Evolutionary conservation across 768 basidiomycete species (phyloP).

Genomic region (Podaxis sp.): DNA sequence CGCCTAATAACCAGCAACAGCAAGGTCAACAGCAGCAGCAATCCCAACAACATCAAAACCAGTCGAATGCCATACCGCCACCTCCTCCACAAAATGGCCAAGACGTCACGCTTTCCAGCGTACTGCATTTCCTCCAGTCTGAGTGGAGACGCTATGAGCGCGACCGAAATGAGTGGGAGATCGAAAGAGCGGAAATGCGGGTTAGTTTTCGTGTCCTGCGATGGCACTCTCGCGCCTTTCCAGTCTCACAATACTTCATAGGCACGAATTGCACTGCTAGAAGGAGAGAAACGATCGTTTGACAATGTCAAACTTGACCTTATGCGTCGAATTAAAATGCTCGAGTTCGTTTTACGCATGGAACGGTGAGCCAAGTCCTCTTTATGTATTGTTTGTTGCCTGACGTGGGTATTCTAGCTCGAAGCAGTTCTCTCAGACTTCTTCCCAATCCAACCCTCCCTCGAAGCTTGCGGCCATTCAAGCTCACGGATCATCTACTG

Average conservation of each 20-base stretch:
- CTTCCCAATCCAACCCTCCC: slow-evolving; percentile 58
- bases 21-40: slow-evolving; percentile 65
- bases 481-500: slow-evolving; percentile 44
- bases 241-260: slow-evolving; percentile 32
- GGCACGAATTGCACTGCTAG: slow-evolving; percentile 96
- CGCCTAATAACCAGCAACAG: slow-evolving; percentile 57
- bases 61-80: slow-evolving; percentile 60
- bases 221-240: slow-evolving; percentile 29
- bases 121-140: slow-evolving; percentile 96
- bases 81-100: slow-evolving; percentile 85
- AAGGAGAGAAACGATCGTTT: slow-evolving; percentile 95
- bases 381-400: slow-evolving; percentile 11
- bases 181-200: slow-evolving; percentile 98
- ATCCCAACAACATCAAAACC: slow-evolving; percentile 47
- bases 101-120: slow-evolving; percentile 90
- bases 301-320: slow-evolving; percentile 97
- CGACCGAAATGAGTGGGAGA: slow-evolving; percentile 99
- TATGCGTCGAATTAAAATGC: slow-evolving; percentile 97
- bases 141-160: slow-evolving; percentile 98
- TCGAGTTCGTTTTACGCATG: slow-evolving; percentile 94
- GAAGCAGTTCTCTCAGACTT: slow-evolving; percentile 71
- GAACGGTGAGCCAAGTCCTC: slow-evolving; percentile 70
- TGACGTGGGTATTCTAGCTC: slow-evolving; percentile 49
- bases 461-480: slow-evolving; percentile 68
- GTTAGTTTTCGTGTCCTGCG: slow-evolving; percentile 47